A percentile compares a stretch with the other conserved stretches of the same genome.
phyloP scores from a whole-genome alignment of 164 flowering plant species.

The Pachysandra terminalis region DNA sequence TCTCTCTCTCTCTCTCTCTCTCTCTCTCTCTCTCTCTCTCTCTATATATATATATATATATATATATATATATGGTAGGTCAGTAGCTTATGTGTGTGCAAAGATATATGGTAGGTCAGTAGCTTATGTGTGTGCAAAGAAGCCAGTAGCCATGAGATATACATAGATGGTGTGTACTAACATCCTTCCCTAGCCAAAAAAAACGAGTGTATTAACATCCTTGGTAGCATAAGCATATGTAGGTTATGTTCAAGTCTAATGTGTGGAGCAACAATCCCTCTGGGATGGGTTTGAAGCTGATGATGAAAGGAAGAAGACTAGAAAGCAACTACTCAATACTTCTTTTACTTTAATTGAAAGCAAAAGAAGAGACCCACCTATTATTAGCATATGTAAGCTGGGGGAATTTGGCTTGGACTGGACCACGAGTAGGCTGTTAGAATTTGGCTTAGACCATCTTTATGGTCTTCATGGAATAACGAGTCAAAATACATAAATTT shows the following conservation, averaged over 20 bases:
- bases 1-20: too few species aligned
- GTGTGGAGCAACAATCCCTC: not conserved
- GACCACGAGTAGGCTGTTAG: not conserved
- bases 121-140: too few species aligned
- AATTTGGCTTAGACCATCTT: not conserved
- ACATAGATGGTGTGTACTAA: too few species aligned
- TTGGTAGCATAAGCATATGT: not conserved
- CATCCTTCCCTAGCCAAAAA: too few species aligned
- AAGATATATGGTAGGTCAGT: too few species aligned
- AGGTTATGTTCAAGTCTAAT: not conserved
- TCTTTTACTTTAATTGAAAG: constrained; percentile 7
- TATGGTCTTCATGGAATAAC: constrained; percentile 23
- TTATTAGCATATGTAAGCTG: not conserved
- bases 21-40: too few species aligned
- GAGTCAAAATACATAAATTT: constrained; percentile 7
- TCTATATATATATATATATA: too few species aligned
- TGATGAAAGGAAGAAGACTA: not conserved
- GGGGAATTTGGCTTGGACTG: not conserved
- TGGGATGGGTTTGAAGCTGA: not conserved
- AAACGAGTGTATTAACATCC: too few species aligned
- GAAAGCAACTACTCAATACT: not conserved
- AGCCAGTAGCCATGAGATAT: too few species aligned
- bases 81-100: too few species aligned
- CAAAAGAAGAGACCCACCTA: not conserved
- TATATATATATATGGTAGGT: too few species aligned